phyloP scores from a whole-genome alignment of 108 stramenopile species.

The Cyclostephanos tholiformis region DNA sequence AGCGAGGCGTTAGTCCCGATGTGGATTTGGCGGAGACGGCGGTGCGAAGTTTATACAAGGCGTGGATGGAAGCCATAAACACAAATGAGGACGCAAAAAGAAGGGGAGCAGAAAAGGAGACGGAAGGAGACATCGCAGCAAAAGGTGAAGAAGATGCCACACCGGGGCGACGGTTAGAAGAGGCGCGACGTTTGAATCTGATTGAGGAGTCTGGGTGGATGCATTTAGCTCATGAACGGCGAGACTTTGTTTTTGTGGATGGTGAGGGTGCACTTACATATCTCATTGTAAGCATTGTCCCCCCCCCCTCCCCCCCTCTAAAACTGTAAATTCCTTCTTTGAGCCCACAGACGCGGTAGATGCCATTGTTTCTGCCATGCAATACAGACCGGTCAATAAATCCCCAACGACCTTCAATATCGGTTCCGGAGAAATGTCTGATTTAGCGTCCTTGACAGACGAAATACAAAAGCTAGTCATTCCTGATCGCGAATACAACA shows the following conservation, averaged over 20 bases:
- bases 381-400: constrained; percentile 49
- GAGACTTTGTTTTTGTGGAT: constrained; percentile 72
- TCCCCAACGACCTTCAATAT: constrained; percentile 54
- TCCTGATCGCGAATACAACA: constrained; percentile 1
- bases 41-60: constrained; percentile 27
- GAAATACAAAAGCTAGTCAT: constrained; percentile 33
- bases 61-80: constrained; percentile 17
- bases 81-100: constrained; percentile 1
- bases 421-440: constrained; percentile 38
- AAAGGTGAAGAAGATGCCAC: not conserved
- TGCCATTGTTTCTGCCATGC: constrained; percentile 75
- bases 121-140: not conserved
- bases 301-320: not conserved
- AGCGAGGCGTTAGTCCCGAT: constrained; percentile 33
- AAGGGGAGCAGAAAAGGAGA: not conserved
- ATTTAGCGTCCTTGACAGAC: constrained; percentile 28
- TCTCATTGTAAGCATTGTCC: not conserved
- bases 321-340: not conserved
- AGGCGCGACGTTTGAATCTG: constrained; percentile 22
- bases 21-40: constrained; percentile 40
- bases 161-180: not conserved
- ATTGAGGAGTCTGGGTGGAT: constrained; percentile 35
- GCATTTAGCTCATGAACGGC: constrained; percentile 34
- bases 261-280: constrained; percentile 21
- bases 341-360: constrained; percentile 58